phyloP scores from a whole-genome alignment of 345 rosid species.

The Adansonia digitata region DNA sequence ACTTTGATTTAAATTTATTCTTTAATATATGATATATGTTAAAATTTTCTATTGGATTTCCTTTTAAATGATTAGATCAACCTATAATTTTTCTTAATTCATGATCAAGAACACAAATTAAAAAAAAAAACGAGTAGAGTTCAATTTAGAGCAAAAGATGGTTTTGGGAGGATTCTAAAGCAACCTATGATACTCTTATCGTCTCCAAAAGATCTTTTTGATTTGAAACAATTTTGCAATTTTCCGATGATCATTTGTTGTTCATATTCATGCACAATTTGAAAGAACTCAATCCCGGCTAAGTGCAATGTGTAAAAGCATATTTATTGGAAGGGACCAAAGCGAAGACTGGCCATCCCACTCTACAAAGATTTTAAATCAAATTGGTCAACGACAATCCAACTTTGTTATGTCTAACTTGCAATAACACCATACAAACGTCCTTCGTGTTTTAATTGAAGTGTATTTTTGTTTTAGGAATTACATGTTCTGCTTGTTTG shows the following conservation, averaged over 20 bases:
- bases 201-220: background rate
- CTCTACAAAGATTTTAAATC: background rate
- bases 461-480: background rate
- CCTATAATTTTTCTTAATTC: background rate
- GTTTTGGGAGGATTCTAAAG: background rate
- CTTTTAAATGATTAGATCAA: background rate
- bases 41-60: background rate
- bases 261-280: background rate
- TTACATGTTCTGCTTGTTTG: background rate
- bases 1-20: background rate
- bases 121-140: background rate
- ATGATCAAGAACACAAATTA: background rate
- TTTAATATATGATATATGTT: background rate
- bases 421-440: background rate
- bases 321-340: no score
- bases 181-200: background rate
- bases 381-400: background rate
- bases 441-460: background rate
- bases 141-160: background rate
- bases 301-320: background rate
- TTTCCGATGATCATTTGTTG: background rate
- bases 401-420: background rate
- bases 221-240: background rate
- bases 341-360: background rate
- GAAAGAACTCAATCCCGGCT: background rate